Evolutionary conservation across 257 asterid species (phyloP).

Genomic region (Penstemon eatonii): DNA sequence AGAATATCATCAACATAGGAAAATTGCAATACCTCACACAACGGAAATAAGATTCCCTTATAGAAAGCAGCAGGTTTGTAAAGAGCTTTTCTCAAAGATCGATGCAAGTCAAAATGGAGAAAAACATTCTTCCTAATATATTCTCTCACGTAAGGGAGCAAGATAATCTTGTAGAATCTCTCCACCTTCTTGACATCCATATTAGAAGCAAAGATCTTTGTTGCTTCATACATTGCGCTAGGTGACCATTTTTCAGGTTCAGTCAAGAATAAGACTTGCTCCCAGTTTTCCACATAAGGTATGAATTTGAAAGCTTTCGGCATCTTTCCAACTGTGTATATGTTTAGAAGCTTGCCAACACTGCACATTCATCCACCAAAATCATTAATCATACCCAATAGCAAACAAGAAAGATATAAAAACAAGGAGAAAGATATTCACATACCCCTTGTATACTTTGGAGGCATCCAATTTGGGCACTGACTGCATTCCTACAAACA

Average conservation of each 20-base stretch:
- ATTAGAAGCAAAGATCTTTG: slow-evolving; percentile 87
- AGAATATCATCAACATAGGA: slow-evolving; percentile 6
- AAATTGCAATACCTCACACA: slow-evolving; percentile 70
- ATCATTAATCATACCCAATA: background rate
- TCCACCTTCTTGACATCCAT: slow-evolving; percentile 83
- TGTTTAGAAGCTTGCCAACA: slow-evolving; percentile 76
- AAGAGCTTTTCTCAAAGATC: slow-evolving; percentile 74
- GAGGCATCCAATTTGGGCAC: slow-evolving; percentile 73
- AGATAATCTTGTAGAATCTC: slow-evolving; percentile 76
- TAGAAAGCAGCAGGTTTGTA: slow-evolving; percentile 95
- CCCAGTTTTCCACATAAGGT: slow-evolving; percentile 77
- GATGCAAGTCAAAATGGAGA: slow-evolving; percentile 82
- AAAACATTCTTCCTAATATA: slow-evolving; percentile 79
- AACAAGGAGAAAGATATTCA: background rate
- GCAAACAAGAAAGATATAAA: background rate
- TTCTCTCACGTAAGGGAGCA: slow-evolving; percentile 90
- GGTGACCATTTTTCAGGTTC: slow-evolving; percentile 97
- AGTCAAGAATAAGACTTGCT: slow-evolving; percentile 77
- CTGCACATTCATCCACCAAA: slow-evolving; percentile 38
- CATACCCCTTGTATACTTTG: slow-evolving; percentile 83
- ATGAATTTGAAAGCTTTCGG: slow-evolving; percentile 90
- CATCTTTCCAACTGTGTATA: slow-evolving; percentile 80
- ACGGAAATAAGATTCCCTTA: slow-evolving; percentile 77
- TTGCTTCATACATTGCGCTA: slow-evolving; percentile 87
- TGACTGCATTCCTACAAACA: slow-evolving; percentile 54